Evolutionary conservation across 345 rosid species (phyloP).

Genomic region (Citrus glauca): DNA sequence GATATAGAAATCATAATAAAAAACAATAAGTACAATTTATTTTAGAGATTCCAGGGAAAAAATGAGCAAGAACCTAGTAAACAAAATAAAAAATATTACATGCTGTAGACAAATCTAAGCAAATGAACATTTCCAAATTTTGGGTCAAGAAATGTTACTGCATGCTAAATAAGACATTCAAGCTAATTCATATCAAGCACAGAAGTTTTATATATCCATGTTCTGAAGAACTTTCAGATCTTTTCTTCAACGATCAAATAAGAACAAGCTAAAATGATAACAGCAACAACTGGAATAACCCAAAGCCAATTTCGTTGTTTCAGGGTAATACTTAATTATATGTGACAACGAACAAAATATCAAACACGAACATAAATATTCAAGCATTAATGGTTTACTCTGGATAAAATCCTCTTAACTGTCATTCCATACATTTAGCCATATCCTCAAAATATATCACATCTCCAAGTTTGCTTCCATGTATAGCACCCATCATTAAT

Average conservation of each 20-base stretch:
- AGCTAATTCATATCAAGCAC: not conserved
- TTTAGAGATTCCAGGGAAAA: not conserved
- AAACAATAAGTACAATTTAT: not conserved
- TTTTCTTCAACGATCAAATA: not conserved
- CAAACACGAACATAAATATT: not conserved
- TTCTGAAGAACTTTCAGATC: not conserved
- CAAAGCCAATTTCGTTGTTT: not conserved
- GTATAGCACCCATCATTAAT: not conserved
- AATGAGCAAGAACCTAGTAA: not conserved
- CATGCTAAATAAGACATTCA: not conserved
- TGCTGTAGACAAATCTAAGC: not conserved
- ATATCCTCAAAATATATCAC: not conserved
- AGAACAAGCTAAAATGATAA: not conserved
- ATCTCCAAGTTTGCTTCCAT: not conserved
- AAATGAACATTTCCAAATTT: constrained; percentile 4
- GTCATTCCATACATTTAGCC: not conserved
- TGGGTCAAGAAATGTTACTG: not conserved
- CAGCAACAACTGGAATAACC: not conserved
- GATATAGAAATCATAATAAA: not conserved
- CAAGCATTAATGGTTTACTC: not conserved
- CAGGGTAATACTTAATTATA: not conserved
- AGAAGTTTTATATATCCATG: not conserved
- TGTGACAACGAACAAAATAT: not conserved
- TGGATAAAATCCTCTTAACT: not conserved
- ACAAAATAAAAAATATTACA: not conserved